These are phyloP conservation scores for Themeda triandra DNA, from an alignment of 176 grass and related monocot genomes.

Conservation along the genomic window DNA sequence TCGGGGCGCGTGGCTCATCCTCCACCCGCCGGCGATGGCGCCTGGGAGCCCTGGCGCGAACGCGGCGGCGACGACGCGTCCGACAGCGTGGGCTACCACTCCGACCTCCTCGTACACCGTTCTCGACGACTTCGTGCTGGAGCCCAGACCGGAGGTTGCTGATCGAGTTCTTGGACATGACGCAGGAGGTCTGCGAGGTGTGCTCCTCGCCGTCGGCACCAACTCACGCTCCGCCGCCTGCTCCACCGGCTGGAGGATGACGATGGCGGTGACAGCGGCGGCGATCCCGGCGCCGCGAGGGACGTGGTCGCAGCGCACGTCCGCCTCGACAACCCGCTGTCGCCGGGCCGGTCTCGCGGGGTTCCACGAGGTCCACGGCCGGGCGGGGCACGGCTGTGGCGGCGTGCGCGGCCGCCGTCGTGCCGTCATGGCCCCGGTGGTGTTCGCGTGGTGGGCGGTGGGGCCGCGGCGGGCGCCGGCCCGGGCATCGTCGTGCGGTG, in stretches of 20 bases:
- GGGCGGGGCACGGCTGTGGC: constrained; percentile 20
- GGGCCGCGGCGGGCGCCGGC: constrained; percentile 12
- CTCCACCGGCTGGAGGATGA: constrained; percentile 18
- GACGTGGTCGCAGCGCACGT: constrained; percentile 34
- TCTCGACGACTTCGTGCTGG: too few relatives aligned
- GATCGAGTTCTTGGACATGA: constrained; percentile 72
- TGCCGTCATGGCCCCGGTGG: too few relatives aligned
- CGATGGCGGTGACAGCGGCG: too few relatives aligned
- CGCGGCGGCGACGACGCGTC: constrained; percentile 46
- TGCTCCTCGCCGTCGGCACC: constrained; percentile 52
- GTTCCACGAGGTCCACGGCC: constrained; percentile 28
- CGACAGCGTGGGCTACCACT: too few relatives aligned
- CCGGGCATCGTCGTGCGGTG: neutral
- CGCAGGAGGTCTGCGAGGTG: constrained; percentile 49
- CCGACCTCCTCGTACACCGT: too few relatives aligned
- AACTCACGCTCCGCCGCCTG: constrained; percentile 31
- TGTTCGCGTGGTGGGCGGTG: constrained; percentile 30
- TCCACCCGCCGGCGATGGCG: constrained; percentile 62
- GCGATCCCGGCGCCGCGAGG: neutral
- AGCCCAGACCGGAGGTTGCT: constrained; percentile 41
- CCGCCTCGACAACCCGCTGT: constrained; percentile 58
- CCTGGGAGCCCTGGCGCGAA: constrained; percentile 95
- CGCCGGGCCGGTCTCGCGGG: constrained; percentile 6
- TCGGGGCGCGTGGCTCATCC: constrained; percentile 88
- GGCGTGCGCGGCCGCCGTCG: constrained; percentile 31